A percentile compares a stretch with the other conserved stretches of the same genome.
phyloP scores from a whole-genome alignment of 306 rosid genomes.

The Acacia crassicarpa region DNA sequence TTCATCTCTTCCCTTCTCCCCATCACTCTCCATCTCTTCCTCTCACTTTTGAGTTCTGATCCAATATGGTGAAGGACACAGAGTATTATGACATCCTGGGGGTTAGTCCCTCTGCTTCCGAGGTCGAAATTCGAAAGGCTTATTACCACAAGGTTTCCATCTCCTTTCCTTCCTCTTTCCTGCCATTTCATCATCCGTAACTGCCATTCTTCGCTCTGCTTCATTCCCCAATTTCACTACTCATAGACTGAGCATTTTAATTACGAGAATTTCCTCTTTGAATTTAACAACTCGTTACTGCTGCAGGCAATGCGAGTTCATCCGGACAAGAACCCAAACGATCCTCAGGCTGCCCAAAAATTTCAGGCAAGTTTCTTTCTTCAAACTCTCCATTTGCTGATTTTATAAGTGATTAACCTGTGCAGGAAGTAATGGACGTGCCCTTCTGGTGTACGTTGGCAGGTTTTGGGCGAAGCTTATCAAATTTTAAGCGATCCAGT shows the following conservation, averaged over 20 bases:
- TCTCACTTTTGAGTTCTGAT: not conserved
- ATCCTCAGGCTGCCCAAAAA: conserved; percentile 82
- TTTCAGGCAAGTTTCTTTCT: conserved; percentile 57
- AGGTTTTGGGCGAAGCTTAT: conserved; percentile 90
- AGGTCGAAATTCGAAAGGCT: conserved; percentile 87
- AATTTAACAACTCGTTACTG: not conserved
- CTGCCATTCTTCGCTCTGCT: not conserved
- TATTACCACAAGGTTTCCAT: conserved; percentile 75
- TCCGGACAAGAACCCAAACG: conserved; percentile 91
- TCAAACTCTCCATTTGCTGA: not conserved
- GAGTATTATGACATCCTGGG: conserved; percentile 88
- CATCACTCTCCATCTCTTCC: not conserved
- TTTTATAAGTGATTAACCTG: not conserved
- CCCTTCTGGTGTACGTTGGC: conserved; percentile 12
- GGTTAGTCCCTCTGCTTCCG: conserved; percentile 69
- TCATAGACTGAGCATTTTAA: not conserved
- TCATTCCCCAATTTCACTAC: not conserved
- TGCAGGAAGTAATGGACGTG: not conserved
- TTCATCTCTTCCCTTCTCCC: not conserved
- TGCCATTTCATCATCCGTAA: not conserved
- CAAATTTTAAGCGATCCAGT: conserved; percentile 90
- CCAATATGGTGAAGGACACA: conserved; percentile 67
- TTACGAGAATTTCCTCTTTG: not conserved
- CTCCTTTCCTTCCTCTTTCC: not conserved
- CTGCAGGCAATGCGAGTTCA: conserved; percentile 92